A percentile compares a stretch with the other conserved stretches of the same genome.
phyloP scores from a whole-genome alignment of 257 asterid genomes.

The Nicotiana tomentosiformis region DNA sequence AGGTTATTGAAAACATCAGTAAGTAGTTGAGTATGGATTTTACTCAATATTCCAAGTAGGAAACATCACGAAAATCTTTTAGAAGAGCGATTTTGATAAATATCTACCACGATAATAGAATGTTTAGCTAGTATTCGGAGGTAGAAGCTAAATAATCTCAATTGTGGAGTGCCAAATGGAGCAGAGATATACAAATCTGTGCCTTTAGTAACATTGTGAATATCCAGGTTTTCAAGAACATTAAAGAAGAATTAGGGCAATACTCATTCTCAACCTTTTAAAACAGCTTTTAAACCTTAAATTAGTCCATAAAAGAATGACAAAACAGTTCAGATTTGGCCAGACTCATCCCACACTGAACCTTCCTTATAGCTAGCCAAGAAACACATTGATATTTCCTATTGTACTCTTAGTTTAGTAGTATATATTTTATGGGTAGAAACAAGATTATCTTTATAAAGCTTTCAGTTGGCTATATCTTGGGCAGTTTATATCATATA shows the following conservation, averaged over 20 bases:
- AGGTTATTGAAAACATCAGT: not conserved
- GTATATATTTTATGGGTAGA: not conserved
- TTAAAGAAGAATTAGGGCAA: not conserved
- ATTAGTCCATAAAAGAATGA: not conserved
- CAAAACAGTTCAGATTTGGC: not conserved
- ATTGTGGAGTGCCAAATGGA: not conserved
- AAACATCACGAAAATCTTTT: not conserved
- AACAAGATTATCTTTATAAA: not conserved
- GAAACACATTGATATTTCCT: not conserved
- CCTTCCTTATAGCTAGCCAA: not conserved
- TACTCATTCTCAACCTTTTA: slow-evolving; percentile 1
- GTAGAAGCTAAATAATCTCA: not conserved
- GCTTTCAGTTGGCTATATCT: not conserved
- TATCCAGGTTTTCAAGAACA: not conserved
- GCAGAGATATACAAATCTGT: not conserved
- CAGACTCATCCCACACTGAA: not conserved
- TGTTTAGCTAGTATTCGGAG: not conserved
- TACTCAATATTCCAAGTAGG: not conserved
- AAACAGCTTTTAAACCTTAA: not conserved
- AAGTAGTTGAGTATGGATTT: not conserved
- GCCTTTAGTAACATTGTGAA: not conserved
- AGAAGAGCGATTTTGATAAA: not conserved
- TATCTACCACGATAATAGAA: not conserved
- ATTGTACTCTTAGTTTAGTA: not conserved
- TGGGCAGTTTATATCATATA: not conserved